Evolutionary conservation across 2,329 filamentous ascomycete species (phyloP), one percentile per base, ranked within the genome.

Genomic region (Colletotrichum caudatum): DNA sequence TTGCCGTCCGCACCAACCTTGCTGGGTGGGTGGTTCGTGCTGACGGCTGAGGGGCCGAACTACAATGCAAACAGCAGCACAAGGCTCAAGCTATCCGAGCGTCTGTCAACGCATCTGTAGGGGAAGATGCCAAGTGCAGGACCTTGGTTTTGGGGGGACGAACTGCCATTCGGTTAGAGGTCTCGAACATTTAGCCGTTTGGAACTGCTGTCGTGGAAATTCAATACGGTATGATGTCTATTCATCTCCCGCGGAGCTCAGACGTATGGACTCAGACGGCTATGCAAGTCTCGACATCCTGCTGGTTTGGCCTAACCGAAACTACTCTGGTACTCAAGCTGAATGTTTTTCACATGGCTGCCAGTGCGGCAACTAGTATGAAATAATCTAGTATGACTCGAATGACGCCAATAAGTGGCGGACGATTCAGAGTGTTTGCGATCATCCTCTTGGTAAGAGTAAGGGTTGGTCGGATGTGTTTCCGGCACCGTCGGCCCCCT

Each of bases 11-110:
- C 9, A 14, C 11, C 29, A 9, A 29, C 39, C 6, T 23, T 37
- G 7, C n/a, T 18, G 39, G 50, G 56, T 56, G 56, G 20, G 48
- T 66, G 63, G 23, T n/a, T 23, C 23, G 56, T 61, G 56, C 63
- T 62, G 57, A 37, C 48, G 48, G 12, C 7, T 18, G 44, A 46
- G 51, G n/a, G 44, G 44, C 16, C 18, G 37, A 20, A 44, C n/a
- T n/a, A 23, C 23, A 20, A 26, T 44, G 64, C 64, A 58, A 33
- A 23, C 44, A 46, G 39, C 46, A 44, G 20, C 23, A 16, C 8
- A 56, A 20, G 63, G 63, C 14, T 29, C 29, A 29, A 29, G 29
- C 29, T 4, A 16, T 12, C 29, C 14, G 41, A 46, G 23, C 12
- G 46, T 33, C 50, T 50, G 39, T 59, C 58, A 18, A 18, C 20